Evolutionary conservation across 2,329 filamentous ascomycete species (phyloP).

Genomic region (Xylariomycetidae sp.): DNA sequence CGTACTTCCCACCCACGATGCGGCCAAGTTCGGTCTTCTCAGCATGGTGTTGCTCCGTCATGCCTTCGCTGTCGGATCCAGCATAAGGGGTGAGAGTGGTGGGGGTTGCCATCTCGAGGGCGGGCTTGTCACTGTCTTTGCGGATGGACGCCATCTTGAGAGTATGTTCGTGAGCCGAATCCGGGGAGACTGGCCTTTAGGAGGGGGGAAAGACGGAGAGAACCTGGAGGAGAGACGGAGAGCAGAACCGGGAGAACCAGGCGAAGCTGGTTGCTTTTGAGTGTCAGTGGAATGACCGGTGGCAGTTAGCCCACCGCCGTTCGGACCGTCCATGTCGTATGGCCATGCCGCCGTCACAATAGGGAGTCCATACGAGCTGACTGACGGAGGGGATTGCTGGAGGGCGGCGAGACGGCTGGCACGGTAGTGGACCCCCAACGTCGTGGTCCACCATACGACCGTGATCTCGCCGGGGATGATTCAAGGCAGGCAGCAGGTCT

Average conservation of each 20-base stretch:
- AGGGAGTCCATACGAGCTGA: neutral
- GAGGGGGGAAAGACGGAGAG: neutral
- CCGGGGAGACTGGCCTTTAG: neutral
- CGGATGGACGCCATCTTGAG: neutral
- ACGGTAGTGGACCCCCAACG: slow-evolving; percentile 1
- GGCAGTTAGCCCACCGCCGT: neutral
- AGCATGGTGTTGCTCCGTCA: slow-evolving; percentile 1
- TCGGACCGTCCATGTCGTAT: neutral
- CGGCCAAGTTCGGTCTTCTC: slow-evolving; percentile 20
- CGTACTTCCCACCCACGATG: slow-evolving; percentile 32
- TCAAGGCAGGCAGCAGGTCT: too few relatives aligned
- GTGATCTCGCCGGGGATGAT: slow-evolving; percentile 10
- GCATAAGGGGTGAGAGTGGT: slow-evolving; percentile 2
- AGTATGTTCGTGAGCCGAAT: neutral
- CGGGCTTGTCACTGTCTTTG: neutral
- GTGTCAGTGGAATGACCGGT: neutral
- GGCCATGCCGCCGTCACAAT: too few relatives aligned
- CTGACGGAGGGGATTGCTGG: neutral
- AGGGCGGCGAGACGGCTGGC: neutral
- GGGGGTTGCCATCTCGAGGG: slow-evolving; percentile 1
- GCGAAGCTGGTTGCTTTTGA: neutral
- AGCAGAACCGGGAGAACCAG: neutral
- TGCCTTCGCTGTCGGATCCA: slow-evolving; percentile 1
- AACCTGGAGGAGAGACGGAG: neutral
- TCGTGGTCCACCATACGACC: slow-evolving; percentile 14